A percentile compares a stretch with the other conserved stretches of the same genome.
phyloP scores from a whole-genome alignment of 225 moss, liverwort and hornwort species.

The Marchantia paleacea region DNA sequence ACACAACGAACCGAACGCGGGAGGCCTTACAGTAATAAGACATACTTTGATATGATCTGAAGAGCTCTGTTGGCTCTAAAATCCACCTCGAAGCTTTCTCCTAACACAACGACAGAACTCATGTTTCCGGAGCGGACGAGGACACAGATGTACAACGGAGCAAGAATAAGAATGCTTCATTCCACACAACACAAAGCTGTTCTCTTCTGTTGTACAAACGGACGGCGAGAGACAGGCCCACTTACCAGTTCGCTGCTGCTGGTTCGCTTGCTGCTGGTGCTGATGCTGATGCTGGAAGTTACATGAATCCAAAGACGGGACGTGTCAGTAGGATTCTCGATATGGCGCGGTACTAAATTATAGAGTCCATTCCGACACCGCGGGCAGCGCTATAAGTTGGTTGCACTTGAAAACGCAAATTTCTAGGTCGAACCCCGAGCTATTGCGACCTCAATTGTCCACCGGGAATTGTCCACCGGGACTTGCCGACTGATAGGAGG shows the following conservation, averaged over 20 bases:
- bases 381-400: neutral
- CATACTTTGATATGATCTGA: slow-evolving; percentile 8
- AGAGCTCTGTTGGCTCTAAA: slow-evolving; percentile 5
- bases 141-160: neutral
- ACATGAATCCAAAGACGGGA: neutral
- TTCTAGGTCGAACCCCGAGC: too few species aligned
- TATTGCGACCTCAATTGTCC: too few species aligned
- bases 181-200: neutral
- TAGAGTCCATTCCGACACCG: neutral
- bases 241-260: slow-evolving; percentile 9
- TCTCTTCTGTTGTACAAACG: neutral
- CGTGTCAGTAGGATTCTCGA: neutral
- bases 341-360: neutral
- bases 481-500: too few species aligned
- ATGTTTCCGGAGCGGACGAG: slow-evolving; percentile 1
- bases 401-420: neutral
- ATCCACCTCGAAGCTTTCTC: slow-evolving; percentile 3
- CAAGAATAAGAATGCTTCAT: neutral
- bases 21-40: neutral
- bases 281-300: neutral
- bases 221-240: neutral
- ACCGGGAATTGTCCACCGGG: too few species aligned
- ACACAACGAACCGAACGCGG: neutral
- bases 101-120: slow-evolving; percentile 14
- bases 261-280: neutral